Conservation (phyloP, 2,329 filamentous ascomycete genomes). For the Fusarium tupiense region DNA sequence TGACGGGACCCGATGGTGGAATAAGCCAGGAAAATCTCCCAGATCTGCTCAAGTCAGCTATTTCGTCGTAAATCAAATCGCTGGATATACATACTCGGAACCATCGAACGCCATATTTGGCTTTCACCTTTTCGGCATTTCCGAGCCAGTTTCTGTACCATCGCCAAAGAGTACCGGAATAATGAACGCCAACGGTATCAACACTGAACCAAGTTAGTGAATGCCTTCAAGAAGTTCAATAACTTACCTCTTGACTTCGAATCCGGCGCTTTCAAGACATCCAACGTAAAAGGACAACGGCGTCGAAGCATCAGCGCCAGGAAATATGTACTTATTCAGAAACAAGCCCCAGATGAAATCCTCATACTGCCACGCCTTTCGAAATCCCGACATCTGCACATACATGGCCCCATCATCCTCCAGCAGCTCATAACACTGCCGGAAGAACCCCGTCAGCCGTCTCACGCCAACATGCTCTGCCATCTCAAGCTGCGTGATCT, state of each 20-base stretch:
- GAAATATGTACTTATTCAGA: constrained; percentile 99
- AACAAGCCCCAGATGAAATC: constrained; percentile 96
- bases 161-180: constrained; percentile 92
- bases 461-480: constrained; percentile 94
- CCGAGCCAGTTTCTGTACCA: constrained; percentile 98
- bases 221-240: accelerated
- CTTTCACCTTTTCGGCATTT: constrained; percentile 88
- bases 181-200: constrained; percentile 93
- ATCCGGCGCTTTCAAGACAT: constrained; percentile 72
- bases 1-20: constrained; percentile 87
- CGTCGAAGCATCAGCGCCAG: constrained; percentile 91
- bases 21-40: constrained; percentile 91
- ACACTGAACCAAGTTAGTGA: constrained; percentile 53
- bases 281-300: constrained; percentile 86
- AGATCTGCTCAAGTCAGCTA: constrained; percentile 68
- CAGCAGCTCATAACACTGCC: constrained; percentile 90
- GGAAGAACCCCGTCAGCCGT: constrained; percentile 80
- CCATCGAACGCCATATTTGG: constrained; percentile 92
- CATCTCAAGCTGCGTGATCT: constrained; percentile 97
- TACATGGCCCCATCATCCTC: constrained; percentile 95
- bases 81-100: constrained; percentile 73
- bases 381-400: constrained; percentile 89
- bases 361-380: constrained; percentile 95
- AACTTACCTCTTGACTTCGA: constrained; percentile 75
- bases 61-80: accelerated